phyloP scores from a whole-genome alignment of 2,329 filamentous ascomycete species.

The Penicillium sp. region DNA sequence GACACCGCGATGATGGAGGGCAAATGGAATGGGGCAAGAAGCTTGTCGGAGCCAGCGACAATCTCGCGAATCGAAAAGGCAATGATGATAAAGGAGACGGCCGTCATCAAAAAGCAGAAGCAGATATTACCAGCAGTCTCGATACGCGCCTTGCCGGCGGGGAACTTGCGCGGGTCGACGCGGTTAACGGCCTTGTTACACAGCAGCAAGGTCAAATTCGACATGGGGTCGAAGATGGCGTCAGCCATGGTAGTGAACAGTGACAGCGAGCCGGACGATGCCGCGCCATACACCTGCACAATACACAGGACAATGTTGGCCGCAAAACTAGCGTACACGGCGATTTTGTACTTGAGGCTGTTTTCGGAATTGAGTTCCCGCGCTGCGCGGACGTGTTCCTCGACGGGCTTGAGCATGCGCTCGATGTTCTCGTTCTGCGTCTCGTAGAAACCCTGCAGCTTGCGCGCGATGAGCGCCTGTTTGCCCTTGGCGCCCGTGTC shows the following conservation, averaged over 20 bases:
- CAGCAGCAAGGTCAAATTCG: slow-evolving; percentile 83
- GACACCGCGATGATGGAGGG: slow-evolving; percentile 83
- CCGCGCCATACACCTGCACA: slow-evolving; percentile 86
- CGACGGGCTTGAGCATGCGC: slow-evolving; percentile 85
- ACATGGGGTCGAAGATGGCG: slow-evolving; percentile 87
- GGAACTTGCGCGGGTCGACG: slow-evolving; percentile 84
- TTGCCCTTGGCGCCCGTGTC: slow-evolving; percentile 43
- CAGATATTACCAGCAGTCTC: slow-evolving; percentile 95
- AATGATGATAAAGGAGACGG: slow-evolving; percentile 89
- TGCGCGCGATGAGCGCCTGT: slow-evolving; percentile 30
- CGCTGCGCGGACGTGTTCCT: slow-evolving; percentile 83
- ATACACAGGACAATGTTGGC: slow-evolving; percentile 79
- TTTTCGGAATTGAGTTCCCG: slow-evolving; percentile 79
- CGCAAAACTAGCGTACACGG: slow-evolving; percentile 67
- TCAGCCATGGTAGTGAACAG: slow-evolving; percentile 98
- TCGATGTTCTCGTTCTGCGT: slow-evolving; percentile 92
- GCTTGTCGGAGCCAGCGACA: slow-evolving; percentile 47
- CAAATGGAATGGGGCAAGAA: slow-evolving; percentile 70
- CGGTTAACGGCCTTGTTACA: slow-evolving; percentile 84
- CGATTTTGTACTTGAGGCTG: slow-evolving; percentile 65
- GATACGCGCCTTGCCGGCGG: slow-evolving; percentile 88
- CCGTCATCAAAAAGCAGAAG: slow-evolving; percentile 94
- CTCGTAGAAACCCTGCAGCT: slow-evolving; percentile 79
- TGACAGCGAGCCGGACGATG: slow-evolving; percentile 84
- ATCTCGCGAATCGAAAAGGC: slow-evolving; percentile 80